phyloP scores from a whole-genome alignment of 768 basidiomycete genomes.

The Holtermanniella nyarrowii region DNA sequence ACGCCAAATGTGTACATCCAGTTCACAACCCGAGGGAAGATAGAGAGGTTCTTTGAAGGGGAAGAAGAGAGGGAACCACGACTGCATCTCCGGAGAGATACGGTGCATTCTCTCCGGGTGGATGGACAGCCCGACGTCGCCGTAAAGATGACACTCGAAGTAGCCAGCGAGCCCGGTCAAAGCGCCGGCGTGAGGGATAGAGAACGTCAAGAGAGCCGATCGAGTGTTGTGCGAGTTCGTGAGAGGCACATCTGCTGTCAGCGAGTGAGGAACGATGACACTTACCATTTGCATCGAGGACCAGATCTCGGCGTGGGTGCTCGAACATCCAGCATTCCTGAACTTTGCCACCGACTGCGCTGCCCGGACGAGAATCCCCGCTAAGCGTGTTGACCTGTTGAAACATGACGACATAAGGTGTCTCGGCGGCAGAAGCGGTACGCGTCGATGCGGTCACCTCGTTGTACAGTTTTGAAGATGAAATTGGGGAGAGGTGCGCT shows the following conservation, averaged over 20 bases:
- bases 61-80: constrained; percentile 98
- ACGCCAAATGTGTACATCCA: constrained; percentile 90
- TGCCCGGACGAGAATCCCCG: constrained; percentile 54
- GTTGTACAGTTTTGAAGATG: constrained; percentile 82
- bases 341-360: constrained; percentile 65
- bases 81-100: constrained; percentile 91
- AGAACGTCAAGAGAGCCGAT: constrained; percentile 72
- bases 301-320: constrained; percentile 74
- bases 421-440: constrained; percentile 62
- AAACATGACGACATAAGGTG: constrained; percentile 98
- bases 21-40: constrained; percentile 79
- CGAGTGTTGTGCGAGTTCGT: constrained; percentile 96
- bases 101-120: constrained; percentile 79
- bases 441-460: constrained; percentile 54
- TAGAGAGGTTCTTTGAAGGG: constrained; percentile 90
- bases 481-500: constrained; percentile 84
- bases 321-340: constrained; percentile 98
- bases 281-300: constrained; percentile 61
- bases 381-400: constrained; percentile 83
- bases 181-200: constrained; percentile 87
- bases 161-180: constrained; percentile 93
- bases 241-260: constrained; percentile 59
- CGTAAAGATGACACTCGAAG: constrained; percentile 88
- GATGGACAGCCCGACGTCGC: constrained; percentile 80
- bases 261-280: not conserved